Percentiles rank a stretch among this genome's conserved stretches.
Conservation (phyloP, 2,329 filamentous ascomycete species). For the Verticillium longisporum region DNA sequence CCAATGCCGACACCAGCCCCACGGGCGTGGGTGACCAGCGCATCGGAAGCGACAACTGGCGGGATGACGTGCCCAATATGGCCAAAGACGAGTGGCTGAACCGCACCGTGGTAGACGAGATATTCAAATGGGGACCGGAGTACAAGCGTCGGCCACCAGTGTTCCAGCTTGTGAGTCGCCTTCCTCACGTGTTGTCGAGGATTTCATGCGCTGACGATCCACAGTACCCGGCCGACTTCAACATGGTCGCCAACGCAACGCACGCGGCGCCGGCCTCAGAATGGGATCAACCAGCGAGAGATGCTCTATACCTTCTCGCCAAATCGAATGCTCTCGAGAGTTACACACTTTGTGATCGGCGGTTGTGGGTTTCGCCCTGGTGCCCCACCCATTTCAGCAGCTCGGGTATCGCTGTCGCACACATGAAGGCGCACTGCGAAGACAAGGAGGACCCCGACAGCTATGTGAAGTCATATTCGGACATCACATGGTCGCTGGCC, state of each 20-base stretch:
- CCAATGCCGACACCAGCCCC: constrained; percentile 20
- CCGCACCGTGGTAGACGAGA: constrained; percentile 55
- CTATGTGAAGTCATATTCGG: constrained; percentile 40
- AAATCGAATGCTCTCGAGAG: constrained; percentile 33
- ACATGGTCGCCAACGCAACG: constrained; percentile 57
- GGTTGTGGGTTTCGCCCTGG: constrained; percentile 53
- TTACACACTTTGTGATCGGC: constrained; percentile 63
- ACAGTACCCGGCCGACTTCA: constrained; percentile 53
- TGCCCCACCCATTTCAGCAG: constrained; percentile 60
- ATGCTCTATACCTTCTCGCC: constrained; percentile 61
- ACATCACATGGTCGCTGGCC: constrained; percentile 23
- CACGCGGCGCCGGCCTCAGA: constrained; percentile 15
- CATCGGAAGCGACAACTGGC: constrained; percentile 28
- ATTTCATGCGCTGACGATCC: not conserved
- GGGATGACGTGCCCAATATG: constrained; percentile 25
- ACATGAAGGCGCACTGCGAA: constrained; percentile 56
- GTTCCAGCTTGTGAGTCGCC: constrained; percentile 36
- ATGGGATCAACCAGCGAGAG: constrained; percentile 21
- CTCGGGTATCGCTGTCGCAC: constrained; percentile 49
- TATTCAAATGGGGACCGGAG: constrained; percentile 60
- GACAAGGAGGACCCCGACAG: constrained; percentile 43
- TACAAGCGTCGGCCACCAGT: constrained; percentile 45
- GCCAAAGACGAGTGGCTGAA: constrained; percentile 38
- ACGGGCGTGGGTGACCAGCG: constrained; percentile 26
- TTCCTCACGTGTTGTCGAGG: constrained; percentile 3